phyloP scores from a whole-genome alignment of 1,139 yeast genomes.

The Diutina siamensis region DNA sequence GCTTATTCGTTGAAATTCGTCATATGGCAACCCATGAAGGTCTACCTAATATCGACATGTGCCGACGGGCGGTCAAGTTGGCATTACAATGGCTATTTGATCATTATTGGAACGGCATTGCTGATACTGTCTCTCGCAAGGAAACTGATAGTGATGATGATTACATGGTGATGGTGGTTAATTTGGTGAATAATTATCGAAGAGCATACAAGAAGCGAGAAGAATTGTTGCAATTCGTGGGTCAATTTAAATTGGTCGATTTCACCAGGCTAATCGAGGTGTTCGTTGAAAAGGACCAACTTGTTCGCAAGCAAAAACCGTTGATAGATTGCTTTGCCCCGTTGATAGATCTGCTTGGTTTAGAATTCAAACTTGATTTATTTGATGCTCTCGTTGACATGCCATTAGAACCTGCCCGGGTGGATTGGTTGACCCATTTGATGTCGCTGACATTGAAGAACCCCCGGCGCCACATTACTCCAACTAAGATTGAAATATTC shows the following conservation, averaged over 20 bases:
- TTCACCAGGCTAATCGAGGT: not conserved
- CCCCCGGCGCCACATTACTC: not conserved
- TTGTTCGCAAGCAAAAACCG: not conserved
- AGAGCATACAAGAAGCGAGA: not conserved
- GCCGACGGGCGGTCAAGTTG: conserved; percentile 42
- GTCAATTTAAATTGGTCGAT: not conserved
- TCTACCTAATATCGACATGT: conserved; percentile 58
- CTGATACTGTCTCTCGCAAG: not conserved
- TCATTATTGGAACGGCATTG: conserved; percentile 52
- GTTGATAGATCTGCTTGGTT: not conserved
- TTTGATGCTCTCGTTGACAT: not conserved
- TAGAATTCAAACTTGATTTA: not conserved
- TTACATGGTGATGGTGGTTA: not conserved
- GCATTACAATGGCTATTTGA: conserved; percentile 70
- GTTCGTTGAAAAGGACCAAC: not conserved
- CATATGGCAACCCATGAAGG: conserved; percentile 89
- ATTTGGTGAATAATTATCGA: not conserved
- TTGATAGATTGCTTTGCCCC: not conserved
- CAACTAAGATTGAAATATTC: not conserved
- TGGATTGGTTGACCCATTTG: not conserved
- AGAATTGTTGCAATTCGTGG: not conserved
- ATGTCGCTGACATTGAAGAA: not conserved
- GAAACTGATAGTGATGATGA: not conserved
- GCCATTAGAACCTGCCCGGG: not conserved
- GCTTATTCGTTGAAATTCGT: conserved; percentile 78